phyloP scores from a whole-genome alignment of 192 early-diverging fungal genomes.

The Podila minutissima region DNA sequence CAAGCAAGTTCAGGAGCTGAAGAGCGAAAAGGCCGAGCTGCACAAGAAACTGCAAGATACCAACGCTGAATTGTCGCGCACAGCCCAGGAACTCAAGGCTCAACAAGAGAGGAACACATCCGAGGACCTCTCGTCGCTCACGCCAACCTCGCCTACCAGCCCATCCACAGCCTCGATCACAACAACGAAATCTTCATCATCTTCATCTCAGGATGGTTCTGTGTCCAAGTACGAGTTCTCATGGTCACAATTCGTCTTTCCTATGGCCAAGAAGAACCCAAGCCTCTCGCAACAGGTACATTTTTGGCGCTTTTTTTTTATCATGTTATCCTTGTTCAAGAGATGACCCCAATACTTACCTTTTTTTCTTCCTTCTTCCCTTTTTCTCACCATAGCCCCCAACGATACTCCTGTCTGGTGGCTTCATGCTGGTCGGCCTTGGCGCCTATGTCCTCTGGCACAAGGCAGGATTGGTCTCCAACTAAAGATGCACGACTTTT shows the following conservation, averaged over 20 bases:
- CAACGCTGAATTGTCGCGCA: conserved; percentile 10
- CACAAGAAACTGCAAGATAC: conserved; percentile 6
- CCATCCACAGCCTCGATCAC: background rate
- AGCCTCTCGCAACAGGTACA: conserved; percentile 24
- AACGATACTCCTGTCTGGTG: conserved; percentile 30
- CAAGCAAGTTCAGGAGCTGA: conserved; percentile 10
- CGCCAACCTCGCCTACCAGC: conserved; percentile 1
- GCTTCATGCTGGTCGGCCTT: conserved; percentile 40
- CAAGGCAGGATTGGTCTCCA: conserved; percentile 10
- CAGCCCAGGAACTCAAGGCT: conserved; percentile 4
- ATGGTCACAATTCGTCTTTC: conserved; percentile 44
- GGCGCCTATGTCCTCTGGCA: conserved; percentile 35
- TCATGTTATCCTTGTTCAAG: background rate
- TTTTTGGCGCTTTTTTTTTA: background rate
- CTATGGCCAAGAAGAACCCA: conserved; percentile 19
- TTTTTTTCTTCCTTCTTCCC: background rate
- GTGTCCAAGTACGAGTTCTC: conserved; percentile 21
- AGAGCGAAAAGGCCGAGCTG: conserved; percentile 5
- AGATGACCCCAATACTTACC: background rate
- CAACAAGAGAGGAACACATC: background rate
- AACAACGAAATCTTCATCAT: conserved; percentile 1
- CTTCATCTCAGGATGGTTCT: background rate
- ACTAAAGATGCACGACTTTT: background rate
- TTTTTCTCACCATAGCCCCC: conserved; percentile 5
- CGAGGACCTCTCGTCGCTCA: background rate